These are phyloP conservation scores for Arachis monticola DNA, from an alignment of 331 rosid species.

Conservation along the genomic window DNA sequence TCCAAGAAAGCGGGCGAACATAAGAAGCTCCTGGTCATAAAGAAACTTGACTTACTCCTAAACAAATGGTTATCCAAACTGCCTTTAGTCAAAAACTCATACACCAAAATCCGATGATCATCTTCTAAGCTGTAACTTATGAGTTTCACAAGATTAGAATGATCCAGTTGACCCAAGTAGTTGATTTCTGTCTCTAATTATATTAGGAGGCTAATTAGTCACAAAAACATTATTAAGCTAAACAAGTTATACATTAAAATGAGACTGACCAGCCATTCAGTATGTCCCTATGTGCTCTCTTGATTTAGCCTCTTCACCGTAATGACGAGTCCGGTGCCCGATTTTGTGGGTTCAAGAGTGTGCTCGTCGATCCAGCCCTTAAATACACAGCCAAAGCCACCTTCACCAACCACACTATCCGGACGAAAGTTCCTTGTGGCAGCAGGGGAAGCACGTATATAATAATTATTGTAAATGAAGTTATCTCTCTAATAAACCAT, in stretches of 20 bases:
- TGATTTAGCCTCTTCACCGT: slow-evolving; percentile 89
- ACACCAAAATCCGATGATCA: slow-evolving; percentile 83
- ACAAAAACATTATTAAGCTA: neutral
- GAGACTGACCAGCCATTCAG: slow-evolving; percentile 88
- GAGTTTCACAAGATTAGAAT: slow-evolving; percentile 91
- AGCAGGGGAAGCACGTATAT: neutral
- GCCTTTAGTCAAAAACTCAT: slow-evolving; percentile 83
- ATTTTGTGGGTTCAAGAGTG: slow-evolving; percentile 66
- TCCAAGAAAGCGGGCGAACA: slow-evolving; percentile 92
- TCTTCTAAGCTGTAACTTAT: slow-evolving; percentile 91
- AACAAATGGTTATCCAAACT: slow-evolving; percentile 95
- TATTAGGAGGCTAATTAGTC: slow-evolving; percentile 32
- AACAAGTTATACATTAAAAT: slow-evolving; percentile 20
- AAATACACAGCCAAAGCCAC: slow-evolving; percentile 85
- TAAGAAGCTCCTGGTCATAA: slow-evolving; percentile 66
- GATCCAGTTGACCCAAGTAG: slow-evolving; percentile 87
- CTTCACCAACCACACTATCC: slow-evolving; percentile 86
- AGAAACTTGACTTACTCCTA: slow-evolving; percentile 69
- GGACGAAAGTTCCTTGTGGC: slow-evolving; percentile 97
- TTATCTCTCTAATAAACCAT: no score
- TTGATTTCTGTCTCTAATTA: slow-evolving; percentile 77
- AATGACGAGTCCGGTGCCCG: slow-evolving; percentile 83
- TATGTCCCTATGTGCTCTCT: slow-evolving; percentile 83
- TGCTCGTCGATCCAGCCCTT: slow-evolving; percentile 90
- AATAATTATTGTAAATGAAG: no score